Conservation (phyloP, 2,329 filamentous ascomycete genomes). For the Ascochyta fabae region DNA sequence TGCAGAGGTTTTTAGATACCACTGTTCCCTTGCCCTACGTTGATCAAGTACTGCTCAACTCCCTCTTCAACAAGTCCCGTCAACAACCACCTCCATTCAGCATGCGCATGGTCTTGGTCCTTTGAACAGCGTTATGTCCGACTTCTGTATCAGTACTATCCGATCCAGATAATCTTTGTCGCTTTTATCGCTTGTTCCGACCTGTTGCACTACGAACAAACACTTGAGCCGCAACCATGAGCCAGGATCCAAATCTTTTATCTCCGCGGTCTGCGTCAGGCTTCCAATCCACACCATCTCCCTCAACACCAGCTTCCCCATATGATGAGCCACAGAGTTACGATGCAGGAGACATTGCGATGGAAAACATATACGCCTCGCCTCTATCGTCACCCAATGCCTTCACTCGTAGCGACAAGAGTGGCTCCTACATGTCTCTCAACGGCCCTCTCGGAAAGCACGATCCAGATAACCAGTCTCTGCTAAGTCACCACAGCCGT, state of each 20-base stretch:
- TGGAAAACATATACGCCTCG: slow-evolving; percentile 32
- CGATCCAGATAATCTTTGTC: not conserved
- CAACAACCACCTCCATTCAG: not conserved
- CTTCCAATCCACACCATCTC: not conserved
- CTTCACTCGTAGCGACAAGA: slow-evolving; percentile 19
- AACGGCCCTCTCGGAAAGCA: slow-evolving; percentile 23
- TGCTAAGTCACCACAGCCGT: slow-evolving; percentile 15
- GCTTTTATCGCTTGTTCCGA: not conserved
- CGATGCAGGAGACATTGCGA: slow-evolving; percentile 30
- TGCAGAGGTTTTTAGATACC: not conserved
- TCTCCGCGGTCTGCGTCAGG: slow-evolving; percentile 4
- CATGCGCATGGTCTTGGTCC: not conserved
- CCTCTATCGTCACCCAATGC: slow-evolving; percentile 26
- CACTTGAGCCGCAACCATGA: slow-evolving; percentile 1
- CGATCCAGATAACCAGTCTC: slow-evolving; percentile 30
- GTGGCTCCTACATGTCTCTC: slow-evolving; percentile 28
- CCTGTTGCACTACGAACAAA: not conserved
- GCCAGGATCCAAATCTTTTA: not conserved
- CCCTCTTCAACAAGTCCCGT: not conserved
- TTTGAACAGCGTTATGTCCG: not conserved
- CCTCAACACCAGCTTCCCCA: slow-evolving; percentile 21
- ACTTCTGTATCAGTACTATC: not conserved
- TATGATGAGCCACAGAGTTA: slow-evolving; percentile 23
- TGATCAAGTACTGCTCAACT: not conserved
- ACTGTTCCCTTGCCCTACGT: not conserved